phyloP scores from a whole-genome alignment of 2,329 filamentous ascomycete species.

The Pseudocercospora fijiensis region DNA sequence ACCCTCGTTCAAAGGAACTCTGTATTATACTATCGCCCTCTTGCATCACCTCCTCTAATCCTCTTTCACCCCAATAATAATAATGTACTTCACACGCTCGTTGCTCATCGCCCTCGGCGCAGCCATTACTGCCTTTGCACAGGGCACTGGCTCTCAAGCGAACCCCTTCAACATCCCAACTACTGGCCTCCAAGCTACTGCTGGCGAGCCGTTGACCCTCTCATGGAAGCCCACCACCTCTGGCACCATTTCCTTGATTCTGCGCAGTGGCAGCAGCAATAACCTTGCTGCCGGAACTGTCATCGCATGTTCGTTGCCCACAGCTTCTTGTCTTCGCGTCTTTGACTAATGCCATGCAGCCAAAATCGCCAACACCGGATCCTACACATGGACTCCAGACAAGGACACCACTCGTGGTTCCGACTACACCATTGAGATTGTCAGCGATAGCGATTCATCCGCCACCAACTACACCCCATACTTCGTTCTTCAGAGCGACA shows the following conservation, averaged over 20 bases:
- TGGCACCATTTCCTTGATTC: constrained; percentile 53
- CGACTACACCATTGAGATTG: constrained; percentile 55
- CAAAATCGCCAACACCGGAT: constrained; percentile 50
- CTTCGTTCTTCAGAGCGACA: constrained; percentile 51
- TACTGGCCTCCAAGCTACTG: constrained; percentile 46
- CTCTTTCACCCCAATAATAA: constrained; percentile 5
- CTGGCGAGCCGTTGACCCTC: constrained; percentile 49
- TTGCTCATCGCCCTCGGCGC: constrained; percentile 48
- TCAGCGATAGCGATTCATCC: constrained; percentile 46
- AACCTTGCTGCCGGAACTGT: constrained; percentile 38
- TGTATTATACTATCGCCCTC: constrained; percentile 5
- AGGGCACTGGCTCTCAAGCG: constrained; percentile 25
- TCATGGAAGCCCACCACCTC: constrained; percentile 52
- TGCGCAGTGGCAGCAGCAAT: constrained; percentile 43
- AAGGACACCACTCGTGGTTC: constrained; percentile 43
- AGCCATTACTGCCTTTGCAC: constrained; percentile 43
- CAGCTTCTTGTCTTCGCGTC: constrained; percentile 13
- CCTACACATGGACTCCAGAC: constrained; percentile 51
- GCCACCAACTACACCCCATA: constrained; percentile 54
- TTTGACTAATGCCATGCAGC: constrained; percentile 37
- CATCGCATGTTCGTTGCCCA: constrained; percentile 34
- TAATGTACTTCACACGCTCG: constrained; percentile 49
- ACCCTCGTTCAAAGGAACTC: constrained; percentile 10
- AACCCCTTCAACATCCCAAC: constrained; percentile 53
- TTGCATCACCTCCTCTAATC: constrained; percentile 10